Evolutionary conservation across 495 filamentous ascomycete genomes (phyloP), one percentile per base, ranked within the genome.

Genomic region (Podospora anserina): DNA sequence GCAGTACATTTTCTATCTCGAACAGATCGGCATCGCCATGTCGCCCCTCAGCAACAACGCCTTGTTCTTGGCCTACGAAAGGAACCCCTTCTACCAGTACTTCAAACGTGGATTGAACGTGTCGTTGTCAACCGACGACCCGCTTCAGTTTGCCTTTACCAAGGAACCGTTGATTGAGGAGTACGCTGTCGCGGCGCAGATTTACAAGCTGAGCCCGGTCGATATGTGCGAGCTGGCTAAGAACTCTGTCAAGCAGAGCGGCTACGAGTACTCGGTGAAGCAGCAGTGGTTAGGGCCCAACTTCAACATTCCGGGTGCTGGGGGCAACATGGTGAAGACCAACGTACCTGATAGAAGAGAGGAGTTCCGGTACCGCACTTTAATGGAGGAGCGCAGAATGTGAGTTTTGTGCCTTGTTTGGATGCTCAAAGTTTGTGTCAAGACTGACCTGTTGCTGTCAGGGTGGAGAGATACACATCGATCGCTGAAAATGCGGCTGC

Each of bases 151-250:
- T 76, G 95, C 95, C 7, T 99, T 97, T 78, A 99, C 95, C 30
- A 98, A 97, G 77, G 95, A 99, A 76, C 95, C 95, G 27, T 80
- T 99, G 59, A 99, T 99, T 72, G 95, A 99, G 78, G 95, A 99
- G 76, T 99, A 99, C 71, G 92, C 93, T 1, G 95, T 99, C 20
- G 95, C 95, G 23, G 95, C 95, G 13, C 95, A 99, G 79, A 99
- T 99, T 61, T 99, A 97, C 81, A 97, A 97, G 79, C 87, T 99
- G 27, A 96, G 89, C 77, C 92, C 93, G 19, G 94, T 97, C 5
- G 95, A 99, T 77, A 99, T 99, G 95, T 98, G 96, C 75, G 95
- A 99, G 80, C 82, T 99, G 44, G 95, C 95, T 4, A 96, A 94
- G 79, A 93, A 97, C 78, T 97, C 92, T 16, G 95, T 99, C 39